These are phyloP conservation scores for Trifolium repens DNA, from an alignment of 306 rosid species.

Conservation along the genomic window DNA sequence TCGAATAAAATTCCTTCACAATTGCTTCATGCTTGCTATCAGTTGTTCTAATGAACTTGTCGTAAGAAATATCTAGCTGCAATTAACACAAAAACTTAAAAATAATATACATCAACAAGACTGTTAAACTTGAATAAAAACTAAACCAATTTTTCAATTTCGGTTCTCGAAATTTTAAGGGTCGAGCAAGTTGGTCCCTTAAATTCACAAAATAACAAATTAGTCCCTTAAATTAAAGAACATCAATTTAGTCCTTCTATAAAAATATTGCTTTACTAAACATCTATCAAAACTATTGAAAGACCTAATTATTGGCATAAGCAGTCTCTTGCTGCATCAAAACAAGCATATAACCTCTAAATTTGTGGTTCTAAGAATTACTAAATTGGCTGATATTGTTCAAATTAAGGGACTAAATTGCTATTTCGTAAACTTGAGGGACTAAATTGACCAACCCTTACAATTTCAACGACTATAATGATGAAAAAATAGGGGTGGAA, in stretches of 20 bases:
- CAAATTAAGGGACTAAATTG: background rate
- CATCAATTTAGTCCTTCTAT: background rate
- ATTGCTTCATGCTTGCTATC: conserved; percentile 84
- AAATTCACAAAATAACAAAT: background rate
- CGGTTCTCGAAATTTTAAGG: background rate
- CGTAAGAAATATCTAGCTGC: conserved; percentile 87
- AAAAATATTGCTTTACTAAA: background rate
- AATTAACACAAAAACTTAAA: conserved; percentile 6
- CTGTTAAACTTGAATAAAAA: background rate
- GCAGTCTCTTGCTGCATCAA: background rate
- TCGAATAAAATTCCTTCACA: conserved; percentile 90
- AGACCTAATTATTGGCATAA: background rate
- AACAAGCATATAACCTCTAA: background rate
- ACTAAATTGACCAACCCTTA: background rate
- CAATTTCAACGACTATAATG: background rate
- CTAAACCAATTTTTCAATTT: background rate
- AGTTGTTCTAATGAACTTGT: conserved; percentile 92
- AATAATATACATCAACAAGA: conserved; percentile 3
- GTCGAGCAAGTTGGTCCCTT: background rate
- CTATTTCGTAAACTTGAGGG: background rate
- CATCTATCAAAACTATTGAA: background rate
- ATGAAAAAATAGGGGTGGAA: background rate
- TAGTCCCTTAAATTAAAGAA: background rate
- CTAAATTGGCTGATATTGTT: background rate
- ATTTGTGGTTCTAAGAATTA: background rate